phyloP scores from a whole-genome alignment of 345 rosid species.

The Hypericum perforatum region DNA sequence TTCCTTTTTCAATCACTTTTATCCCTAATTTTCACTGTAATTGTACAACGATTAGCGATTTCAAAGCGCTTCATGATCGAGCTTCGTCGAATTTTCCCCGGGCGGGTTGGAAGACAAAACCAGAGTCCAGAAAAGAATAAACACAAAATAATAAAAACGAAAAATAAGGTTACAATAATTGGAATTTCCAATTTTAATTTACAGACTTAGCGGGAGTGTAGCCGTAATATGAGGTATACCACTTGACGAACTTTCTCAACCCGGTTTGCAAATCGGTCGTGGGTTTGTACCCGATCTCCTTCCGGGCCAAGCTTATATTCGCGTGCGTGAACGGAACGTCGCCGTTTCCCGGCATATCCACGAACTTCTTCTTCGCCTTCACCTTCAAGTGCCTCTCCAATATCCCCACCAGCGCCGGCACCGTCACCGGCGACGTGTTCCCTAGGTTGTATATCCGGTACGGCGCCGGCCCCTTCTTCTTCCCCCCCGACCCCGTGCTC shows the following conservation, averaged over 20 bases:
- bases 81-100: too few species aligned
- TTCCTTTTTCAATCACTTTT: too few species aligned
- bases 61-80: too few species aligned
- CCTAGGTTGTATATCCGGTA: constrained; percentile 64
- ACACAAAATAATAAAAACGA: not conserved
- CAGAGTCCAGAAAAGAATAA: not conserved
- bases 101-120: too few species aligned
- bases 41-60: too few species aligned
- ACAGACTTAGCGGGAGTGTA: constrained; percentile 31
- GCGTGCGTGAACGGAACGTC: constrained; percentile 89
- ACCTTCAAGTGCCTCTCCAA: constrained; percentile 57
- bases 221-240: constrained; percentile 76
- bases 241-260: constrained; percentile 64
- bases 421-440: constrained; percentile 77
- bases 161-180: not conserved
- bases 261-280: constrained; percentile 84
- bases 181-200: constrained; percentile 3
- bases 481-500: constrained; percentile 81
- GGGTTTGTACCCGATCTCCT: constrained; percentile 62
- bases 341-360: constrained; percentile 84
- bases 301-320: constrained; percentile 56
- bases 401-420: constrained; percentile 52
- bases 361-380: constrained; percentile 47
- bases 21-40: too few species aligned
- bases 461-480: constrained; percentile 55